These are phyloP conservation scores for Aquilaria malaccensis DNA, from an alignment of 345 rosid species.

Conservation along the genomic window DNA sequence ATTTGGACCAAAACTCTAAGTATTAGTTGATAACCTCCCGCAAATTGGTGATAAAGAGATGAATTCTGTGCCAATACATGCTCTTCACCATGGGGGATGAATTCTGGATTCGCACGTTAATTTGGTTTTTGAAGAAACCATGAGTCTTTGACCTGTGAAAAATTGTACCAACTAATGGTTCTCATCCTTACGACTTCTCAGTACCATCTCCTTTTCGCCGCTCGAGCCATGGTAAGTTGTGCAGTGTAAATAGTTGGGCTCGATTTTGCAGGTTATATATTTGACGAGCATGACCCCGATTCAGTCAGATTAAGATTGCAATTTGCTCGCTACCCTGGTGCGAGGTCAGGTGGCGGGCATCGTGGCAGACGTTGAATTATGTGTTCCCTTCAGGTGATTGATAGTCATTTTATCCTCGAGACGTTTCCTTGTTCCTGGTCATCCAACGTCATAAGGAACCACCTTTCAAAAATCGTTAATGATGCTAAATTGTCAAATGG, in stretches of 20 bases:
- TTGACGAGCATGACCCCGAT: constrained; percentile 66
- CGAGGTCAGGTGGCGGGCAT: constrained; percentile 66
- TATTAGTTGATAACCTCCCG: too few relatives aligned
- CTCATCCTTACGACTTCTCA: constrained; percentile 15
- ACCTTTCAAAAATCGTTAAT: constrained; percentile 20
- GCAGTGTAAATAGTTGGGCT: constrained; percentile 37
- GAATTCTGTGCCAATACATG: too few relatives aligned
- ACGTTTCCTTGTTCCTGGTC: constrained; percentile 25
- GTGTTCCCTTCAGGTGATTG: constrained; percentile 34
- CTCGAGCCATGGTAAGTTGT: constrained; percentile 22
- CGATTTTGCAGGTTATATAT: constrained; percentile 69
- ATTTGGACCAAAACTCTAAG: too few relatives aligned
- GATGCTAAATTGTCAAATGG: constrained; percentile 30
- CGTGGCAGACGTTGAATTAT: constrained; percentile 53
- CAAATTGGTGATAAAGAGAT: too few relatives aligned
- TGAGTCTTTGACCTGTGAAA: constrained; percentile 6
- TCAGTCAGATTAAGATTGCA: constrained; percentile 55
- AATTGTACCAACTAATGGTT: constrained; percentile 14
- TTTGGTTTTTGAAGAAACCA: constrained; percentile 9
- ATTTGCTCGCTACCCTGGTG: constrained; percentile 78
- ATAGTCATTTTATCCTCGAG: constrained; percentile 20
- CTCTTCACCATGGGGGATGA: background rate
- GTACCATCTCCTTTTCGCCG: constrained; percentile 19
- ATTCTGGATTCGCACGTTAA: background rate
- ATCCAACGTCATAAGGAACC: constrained; percentile 24